Conservation (phyloP, 2,329 filamentous ascomycete genomes). For the Aplosporella prunicola region DNA sequence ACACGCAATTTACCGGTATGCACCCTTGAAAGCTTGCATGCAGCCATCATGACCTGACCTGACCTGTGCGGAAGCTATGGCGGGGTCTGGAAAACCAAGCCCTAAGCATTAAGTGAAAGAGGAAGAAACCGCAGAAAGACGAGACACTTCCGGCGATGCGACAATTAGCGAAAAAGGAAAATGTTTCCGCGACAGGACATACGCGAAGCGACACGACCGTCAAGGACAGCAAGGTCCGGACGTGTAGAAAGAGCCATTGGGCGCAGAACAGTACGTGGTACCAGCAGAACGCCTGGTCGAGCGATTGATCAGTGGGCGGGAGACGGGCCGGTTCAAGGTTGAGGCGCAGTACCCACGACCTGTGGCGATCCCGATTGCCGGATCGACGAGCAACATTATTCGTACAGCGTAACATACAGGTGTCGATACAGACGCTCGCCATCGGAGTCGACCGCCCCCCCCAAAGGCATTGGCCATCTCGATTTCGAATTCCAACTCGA, state of each 20-base stretch:
- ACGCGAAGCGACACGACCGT: constrained; percentile 3
- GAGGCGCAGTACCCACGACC: too few relatives aligned
- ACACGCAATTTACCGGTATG: constrained; percentile 26
- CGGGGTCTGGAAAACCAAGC: constrained; percentile 21
- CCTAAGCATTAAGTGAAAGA: constrained; percentile 31
- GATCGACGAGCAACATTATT: too few relatives aligned
- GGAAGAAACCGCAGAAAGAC: constrained; percentile 16
- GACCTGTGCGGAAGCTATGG: constrained; percentile 30
- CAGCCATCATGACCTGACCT: constrained; percentile 20
- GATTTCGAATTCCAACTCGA: too few relatives aligned
- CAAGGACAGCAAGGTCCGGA: constrained; percentile 3
- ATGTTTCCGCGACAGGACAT: neutral
- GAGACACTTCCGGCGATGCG: neutral
- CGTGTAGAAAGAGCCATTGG: constrained; percentile 6
- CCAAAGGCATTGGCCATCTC: too few relatives aligned
- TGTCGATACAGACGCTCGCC: too few relatives aligned
- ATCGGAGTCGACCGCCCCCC: too few relatives aligned
- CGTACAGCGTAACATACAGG: too few relatives aligned
- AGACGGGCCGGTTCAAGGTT: constrained; percentile 1
- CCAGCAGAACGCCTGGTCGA: neutral
- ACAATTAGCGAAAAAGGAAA: neutral
- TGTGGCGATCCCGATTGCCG: too few relatives aligned
- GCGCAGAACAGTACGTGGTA: neutral
- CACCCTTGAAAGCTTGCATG: constrained; percentile 18
- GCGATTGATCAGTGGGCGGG: constrained; percentile 2